Evolutionary conservation across 352 stramenopile species (phyloP).

Genomic region (Pythium dissimile): DNA sequence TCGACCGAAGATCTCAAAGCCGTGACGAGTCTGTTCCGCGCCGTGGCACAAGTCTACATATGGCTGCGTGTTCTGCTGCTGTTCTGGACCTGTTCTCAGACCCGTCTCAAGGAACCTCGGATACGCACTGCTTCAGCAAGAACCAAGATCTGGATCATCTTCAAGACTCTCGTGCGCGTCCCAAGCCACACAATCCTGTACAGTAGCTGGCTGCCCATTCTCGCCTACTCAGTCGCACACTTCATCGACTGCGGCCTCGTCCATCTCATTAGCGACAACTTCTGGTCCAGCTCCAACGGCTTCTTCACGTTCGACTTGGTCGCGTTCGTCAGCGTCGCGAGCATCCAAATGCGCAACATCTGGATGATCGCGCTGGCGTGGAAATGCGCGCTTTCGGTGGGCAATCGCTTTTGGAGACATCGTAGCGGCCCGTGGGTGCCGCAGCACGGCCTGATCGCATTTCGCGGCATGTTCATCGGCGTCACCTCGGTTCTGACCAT

Average conservation of each 20-base stretch:
- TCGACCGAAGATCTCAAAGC: conserved; percentile 24
- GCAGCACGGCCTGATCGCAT: conserved; percentile 2
- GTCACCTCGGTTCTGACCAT: conserved; percentile 13
- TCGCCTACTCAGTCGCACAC: conserved; percentile 29
- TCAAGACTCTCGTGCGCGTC: conserved; percentile 31
- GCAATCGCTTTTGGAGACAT: not conserved
- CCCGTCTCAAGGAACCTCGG: not conserved
- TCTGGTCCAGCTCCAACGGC: conserved; percentile 20
- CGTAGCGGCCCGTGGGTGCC: not conserved
- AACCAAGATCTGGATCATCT: not conserved
- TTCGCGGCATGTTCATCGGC: conserved; percentile 11
- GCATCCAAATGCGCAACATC: conserved; percentile 27
- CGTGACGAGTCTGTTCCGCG: conserved; percentile 28
- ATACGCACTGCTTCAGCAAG: not conserved
- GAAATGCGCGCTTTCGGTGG: too few relatives aligned
- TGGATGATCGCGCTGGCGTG: conserved; percentile 24
- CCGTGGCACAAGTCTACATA: conserved; percentile 39
- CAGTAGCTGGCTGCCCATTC: conserved; percentile 29
- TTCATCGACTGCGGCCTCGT: conserved; percentile 36
- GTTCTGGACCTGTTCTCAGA: conserved; percentile 22
- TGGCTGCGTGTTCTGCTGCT: conserved; percentile 40
- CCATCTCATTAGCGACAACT: not conserved
- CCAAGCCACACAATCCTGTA: conserved; percentile 58
- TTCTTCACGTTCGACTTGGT: conserved; percentile 15
- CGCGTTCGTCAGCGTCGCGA: conserved; percentile 15